These are phyloP conservation scores for Vachellia collinsii DNA, from an alignment of 306 rosid species.

Conservation along the genomic window DNA sequence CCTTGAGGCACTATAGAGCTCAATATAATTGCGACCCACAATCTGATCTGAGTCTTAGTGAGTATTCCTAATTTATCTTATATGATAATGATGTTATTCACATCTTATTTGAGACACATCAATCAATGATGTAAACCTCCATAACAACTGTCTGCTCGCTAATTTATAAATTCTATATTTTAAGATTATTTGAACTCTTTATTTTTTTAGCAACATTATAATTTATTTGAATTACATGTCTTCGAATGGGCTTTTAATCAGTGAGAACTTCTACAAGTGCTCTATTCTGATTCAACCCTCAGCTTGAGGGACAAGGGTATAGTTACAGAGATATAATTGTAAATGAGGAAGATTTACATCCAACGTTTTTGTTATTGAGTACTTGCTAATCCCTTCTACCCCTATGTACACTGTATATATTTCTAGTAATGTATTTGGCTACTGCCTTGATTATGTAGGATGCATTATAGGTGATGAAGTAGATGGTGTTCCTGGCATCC, in stretches of 20 bases:
- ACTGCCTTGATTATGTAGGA: constrained; percentile 51
- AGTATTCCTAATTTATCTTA: constrained; percentile 44
- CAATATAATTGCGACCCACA: constrained; percentile 85
- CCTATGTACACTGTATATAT: constrained; percentile 15
- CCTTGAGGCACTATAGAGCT: constrained; percentile 70
- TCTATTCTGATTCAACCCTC: background rate
- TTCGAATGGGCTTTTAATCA: constrained; percentile 11
- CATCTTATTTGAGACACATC: constrained; percentile 23
- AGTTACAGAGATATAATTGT: constrained; percentile 1
- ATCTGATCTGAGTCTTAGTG: constrained; percentile 88
- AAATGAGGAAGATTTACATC: background rate
- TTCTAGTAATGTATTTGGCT: constrained; percentile 27
- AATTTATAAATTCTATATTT: constrained; percentile 1
- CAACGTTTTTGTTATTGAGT: background rate
- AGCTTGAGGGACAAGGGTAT: constrained; percentile 25
- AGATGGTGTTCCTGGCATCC: constrained; percentile 98
- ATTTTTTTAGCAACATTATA: background rate
- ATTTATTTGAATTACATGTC: constrained; percentile 22
- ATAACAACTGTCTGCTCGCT: background rate
- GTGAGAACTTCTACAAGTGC: background rate
- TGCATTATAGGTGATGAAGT: constrained; percentile 85
- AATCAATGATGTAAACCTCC: constrained; percentile 3
- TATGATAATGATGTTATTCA: background rate
- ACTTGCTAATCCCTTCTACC: background rate
- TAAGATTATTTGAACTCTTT: background rate